These are phyloP conservation scores for Mycena crocata DNA, from an alignment of 768 basidiomycete genomes.

Conservation along the genomic window DNA sequence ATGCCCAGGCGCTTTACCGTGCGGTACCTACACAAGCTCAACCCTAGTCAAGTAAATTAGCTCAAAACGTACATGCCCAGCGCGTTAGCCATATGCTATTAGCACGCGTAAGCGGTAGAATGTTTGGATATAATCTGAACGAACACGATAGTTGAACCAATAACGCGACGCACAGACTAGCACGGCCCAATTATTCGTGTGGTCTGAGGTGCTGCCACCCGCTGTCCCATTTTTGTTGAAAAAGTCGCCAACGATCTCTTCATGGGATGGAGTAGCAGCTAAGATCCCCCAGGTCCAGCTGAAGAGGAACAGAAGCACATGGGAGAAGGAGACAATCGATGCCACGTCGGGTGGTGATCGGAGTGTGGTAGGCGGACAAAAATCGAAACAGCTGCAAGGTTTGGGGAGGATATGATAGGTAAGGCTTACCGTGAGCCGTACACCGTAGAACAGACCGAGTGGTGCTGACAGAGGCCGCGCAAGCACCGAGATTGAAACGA, in stretches of 20 bases:
- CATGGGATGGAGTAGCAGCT: conserved; percentile 44
- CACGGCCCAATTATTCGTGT: conserved; percentile 99
- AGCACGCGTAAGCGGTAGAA: background rate
- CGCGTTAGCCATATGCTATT: conserved; percentile 97
- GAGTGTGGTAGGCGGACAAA: too few species aligned
- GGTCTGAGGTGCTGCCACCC: conserved; percentile 51
- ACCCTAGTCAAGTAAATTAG: background rate
- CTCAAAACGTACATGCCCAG: conserved; percentile 82
- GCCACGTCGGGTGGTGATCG: too few species aligned
- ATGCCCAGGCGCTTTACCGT: conserved; percentile 98
- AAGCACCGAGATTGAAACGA: too few species aligned
- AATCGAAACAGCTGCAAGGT: too few species aligned
- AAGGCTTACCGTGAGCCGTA: too few species aligned
- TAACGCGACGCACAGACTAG: conserved; percentile 93
- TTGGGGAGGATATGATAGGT: too few species aligned
- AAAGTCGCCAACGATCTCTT: conserved; percentile 57
- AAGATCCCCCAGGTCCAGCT: conserved; percentile 47
- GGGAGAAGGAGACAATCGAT: conserved; percentile 13
- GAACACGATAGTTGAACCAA: conserved; percentile 98
- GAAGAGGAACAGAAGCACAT: conserved; percentile 47
- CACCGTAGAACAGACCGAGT: too few species aligned
- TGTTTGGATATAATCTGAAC: conserved; percentile 39
- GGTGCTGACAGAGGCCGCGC: too few species aligned
- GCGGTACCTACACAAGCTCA: conserved; percentile 78
- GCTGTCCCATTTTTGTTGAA: conserved; percentile 53